These are phyloP conservation scores for Podospora comata DNA, from an alignment of 495 filamentous ascomycete genomes.

Conservation along the genomic window DNA sequence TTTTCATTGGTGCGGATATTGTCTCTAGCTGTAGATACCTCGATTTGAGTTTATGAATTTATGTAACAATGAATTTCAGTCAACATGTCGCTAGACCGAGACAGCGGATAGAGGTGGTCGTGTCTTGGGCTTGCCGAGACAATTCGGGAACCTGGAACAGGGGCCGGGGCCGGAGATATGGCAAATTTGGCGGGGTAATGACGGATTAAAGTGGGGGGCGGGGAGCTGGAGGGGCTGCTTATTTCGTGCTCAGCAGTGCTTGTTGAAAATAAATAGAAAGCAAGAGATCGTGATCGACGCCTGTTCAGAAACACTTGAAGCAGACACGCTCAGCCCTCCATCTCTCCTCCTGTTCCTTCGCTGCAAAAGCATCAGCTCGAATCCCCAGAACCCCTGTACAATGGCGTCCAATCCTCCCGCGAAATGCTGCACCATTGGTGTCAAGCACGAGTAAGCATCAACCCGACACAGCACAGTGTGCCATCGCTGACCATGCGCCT, in stretches of 20 bases:
- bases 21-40: no score
- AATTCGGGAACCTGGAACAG: background rate
- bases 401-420: conserved; percentile 38
- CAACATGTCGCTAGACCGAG: no score
- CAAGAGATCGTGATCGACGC: background rate
- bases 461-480: background rate
- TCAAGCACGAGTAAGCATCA: conserved; percentile 33
- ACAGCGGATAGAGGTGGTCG: background rate
- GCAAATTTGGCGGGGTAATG: background rate
- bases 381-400: background rate
- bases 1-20: no score
- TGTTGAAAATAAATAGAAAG: background rate
- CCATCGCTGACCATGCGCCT: background rate
- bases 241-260: no score
- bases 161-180: background rate
- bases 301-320: background rate
- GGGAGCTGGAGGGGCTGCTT: background rate
- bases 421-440: conserved; percentile 37
- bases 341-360: background rate
- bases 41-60: no score
- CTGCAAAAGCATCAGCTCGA: background rate
- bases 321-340: no score
- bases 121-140: background rate
- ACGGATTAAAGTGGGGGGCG: background rate
- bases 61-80: no score